Conservation (phyloP, 176 grass and related monocot genomes). For the Lolium perenne region DNA sequence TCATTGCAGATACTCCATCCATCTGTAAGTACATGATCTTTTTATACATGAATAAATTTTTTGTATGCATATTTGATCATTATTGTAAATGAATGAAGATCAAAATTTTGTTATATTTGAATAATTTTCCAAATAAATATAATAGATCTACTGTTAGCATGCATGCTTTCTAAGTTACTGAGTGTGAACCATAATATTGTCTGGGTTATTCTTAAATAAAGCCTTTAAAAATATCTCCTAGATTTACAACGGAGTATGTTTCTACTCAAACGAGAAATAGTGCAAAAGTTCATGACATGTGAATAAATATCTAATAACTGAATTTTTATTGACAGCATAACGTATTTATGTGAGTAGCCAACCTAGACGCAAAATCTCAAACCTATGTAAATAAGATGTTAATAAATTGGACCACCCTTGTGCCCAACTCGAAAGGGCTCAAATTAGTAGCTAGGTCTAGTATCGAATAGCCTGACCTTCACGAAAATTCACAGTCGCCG, state of each 20-base stretch:
- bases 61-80: background rate
- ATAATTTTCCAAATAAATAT: too few species aligned
- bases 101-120: background rate
- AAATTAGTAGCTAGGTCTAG: background rate
- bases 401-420: background rate
- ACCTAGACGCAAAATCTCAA: background rate
- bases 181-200: background rate
- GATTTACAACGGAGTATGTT: background rate
- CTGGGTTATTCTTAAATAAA: background rate
- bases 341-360: background rate
- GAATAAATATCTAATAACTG: background rate
- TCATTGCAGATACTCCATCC: background rate
- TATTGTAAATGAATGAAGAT: background rate
- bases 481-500: background rate
- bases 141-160: too few species aligned
- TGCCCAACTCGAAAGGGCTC: rapidly evolving
- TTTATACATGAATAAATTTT: background rate
- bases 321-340: background rate
- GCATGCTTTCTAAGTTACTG: background rate
- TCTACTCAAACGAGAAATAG: background rate
- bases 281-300: background rate
- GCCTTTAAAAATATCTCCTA: background rate
- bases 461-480: background rate
- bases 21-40: background rate
- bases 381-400: background rate